Evolutionary conservation across 2,329 filamentous ascomycete genomes (phyloP).

Genomic region (Colletotrichum caudatum): DNA sequence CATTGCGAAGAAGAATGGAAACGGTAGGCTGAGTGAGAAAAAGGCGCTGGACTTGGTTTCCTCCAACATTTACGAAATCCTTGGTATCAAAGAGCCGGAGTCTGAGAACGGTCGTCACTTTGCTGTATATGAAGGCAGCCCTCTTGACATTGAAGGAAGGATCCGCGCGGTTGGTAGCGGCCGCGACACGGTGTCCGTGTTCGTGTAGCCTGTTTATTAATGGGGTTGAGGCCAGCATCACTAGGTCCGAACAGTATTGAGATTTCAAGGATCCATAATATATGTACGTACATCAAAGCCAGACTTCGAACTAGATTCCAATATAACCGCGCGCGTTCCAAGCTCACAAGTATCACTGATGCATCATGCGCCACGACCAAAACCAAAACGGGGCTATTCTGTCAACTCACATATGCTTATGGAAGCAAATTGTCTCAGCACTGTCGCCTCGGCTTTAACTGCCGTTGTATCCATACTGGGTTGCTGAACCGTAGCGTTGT

Average conservation of each 20-base stretch:
- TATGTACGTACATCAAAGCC: neutral
- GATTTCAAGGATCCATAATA: neutral
- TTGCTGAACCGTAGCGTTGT: neutral
- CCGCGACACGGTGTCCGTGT: constrained; percentile 52
- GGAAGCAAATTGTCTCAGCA: constrained; percentile 1
- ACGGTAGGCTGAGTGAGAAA: constrained; percentile 64
- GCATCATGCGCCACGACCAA: neutral
- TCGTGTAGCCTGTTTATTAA: constrained; percentile 44
- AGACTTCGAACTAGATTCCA: neutral
- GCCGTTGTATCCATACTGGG: neutral
- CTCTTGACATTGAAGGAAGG: constrained; percentile 68
- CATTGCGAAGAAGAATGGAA: constrained; percentile 68
- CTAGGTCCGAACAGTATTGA: neutral
- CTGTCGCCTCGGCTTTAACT: constrained; percentile 15
- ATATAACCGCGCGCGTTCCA: constrained; percentile 3
- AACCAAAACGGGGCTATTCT: neutral
- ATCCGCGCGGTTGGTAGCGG: constrained; percentile 66
- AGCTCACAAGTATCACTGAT: neutral
- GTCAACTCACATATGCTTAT: neutral
- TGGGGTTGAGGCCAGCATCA: neutral
- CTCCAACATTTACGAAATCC: constrained; percentile 67
- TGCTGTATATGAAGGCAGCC: constrained; percentile 72
- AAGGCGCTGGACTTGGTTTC: constrained; percentile 69
- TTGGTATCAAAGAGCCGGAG: constrained; percentile 59
- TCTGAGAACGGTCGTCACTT: constrained; percentile 59